Conservation (phyloP, 163 green algal species). For the Chlamydomonas reinhardtii region DNA sequence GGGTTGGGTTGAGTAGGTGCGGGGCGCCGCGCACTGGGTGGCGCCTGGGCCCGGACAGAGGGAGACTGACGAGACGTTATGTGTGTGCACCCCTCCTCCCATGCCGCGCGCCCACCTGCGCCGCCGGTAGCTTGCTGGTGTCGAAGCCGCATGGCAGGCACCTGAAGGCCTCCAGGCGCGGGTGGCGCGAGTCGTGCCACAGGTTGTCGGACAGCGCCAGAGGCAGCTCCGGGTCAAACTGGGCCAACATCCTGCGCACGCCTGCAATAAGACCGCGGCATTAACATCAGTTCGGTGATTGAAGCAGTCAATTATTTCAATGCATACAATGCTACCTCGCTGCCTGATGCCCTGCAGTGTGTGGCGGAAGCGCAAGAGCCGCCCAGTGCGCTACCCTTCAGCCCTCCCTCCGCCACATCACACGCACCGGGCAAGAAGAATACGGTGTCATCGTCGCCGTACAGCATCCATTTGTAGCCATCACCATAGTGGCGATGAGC, state of each 20-base stretch:
- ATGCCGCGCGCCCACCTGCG: background rate
- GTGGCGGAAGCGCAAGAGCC: no score
- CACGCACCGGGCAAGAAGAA: slow-evolving; percentile 35
- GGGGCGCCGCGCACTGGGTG: no score
- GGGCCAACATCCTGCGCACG: slow-evolving; percentile 17
- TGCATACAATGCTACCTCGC: no score
- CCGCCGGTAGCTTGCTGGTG: background rate
- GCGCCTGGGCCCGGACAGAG: no score
- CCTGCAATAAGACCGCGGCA: background rate
- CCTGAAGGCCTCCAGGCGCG: slow-evolving; percentile 18
- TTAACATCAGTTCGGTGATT: no score
- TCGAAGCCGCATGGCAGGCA: slow-evolving; percentile 50
- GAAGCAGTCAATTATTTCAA: no score
- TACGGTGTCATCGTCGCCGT: slow-evolving; percentile 52
- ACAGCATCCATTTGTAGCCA: slow-evolving; percentile 60
- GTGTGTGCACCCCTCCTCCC: no score
- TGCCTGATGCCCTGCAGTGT: no score
- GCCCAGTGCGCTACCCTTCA: no score
- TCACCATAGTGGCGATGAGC: slow-evolving; percentile 48
- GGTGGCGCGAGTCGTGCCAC: slow-evolving; percentile 31
- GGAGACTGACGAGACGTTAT: no score
- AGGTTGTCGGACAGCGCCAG: slow-evolving; percentile 40
- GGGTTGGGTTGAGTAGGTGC: no score
- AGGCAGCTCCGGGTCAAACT: slow-evolving; percentile 32
- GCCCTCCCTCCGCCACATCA: no score